Evolutionary conservation across 495 filamentous ascomycete species (phyloP), one percentile per base, ranked within the genome.

Genomic region (Talaromyces adpressus): DNA sequence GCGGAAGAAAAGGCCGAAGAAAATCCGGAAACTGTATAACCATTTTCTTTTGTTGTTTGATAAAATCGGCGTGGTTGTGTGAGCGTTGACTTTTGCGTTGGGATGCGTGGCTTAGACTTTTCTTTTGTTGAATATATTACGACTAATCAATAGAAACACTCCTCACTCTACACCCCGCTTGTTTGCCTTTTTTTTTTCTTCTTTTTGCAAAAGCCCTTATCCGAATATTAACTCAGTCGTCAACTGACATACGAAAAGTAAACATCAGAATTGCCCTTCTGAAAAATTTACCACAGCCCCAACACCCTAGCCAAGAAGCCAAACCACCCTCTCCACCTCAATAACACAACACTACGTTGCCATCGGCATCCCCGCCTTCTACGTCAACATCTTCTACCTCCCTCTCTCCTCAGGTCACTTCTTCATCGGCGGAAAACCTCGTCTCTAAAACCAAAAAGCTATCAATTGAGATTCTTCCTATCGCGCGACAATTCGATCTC

Each of bases 331-430:
- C 6, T 65, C 63, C 51, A 47, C 68, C 52, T 49, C 53, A 25
- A 63, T 68, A 53, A 70, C 68, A 5, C 47, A 59, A 2, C 6
- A 66, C 25, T 68, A 69, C 34, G 51, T 52, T n/a, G 54, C 22
- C 4, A 12, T 59, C 52, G 71, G 72, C 18, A 62, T 76, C 7
- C 69, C 74, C 36, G 66, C 62, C 5, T 71, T 71, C 57, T 70
- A 70, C n/a, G 66, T 70, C 49, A 66, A 63, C 18, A 41, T 67
- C 8, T 4, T 65, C 59, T 67, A 58, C 41, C 16, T 66, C 27
- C 34, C 60, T 27, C 14, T 65, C 4, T 16, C 32, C 1, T 7
- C 25, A n/a, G 30, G 6, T 4, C 14, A 49, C 8, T 39, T 49
- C 16, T 68, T 61, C 49, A 41, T 59, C 20, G 62, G 61, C 51